Base-by-base conservation (phyloP, 1,284 basidiomycete genomes). In the Leccinum subspadiceum region DNA sequence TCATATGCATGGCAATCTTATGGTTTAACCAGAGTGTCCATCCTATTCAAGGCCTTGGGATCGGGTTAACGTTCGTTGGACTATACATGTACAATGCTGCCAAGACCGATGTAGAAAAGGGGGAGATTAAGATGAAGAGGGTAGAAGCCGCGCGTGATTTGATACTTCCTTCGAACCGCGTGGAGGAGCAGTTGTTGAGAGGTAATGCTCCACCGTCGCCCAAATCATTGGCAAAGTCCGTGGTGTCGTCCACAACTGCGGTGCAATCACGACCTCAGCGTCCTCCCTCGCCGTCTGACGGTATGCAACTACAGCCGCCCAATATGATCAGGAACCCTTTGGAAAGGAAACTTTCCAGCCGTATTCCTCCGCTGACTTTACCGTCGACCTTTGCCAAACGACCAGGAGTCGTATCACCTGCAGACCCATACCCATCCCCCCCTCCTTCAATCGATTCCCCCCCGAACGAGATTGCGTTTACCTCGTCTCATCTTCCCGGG, bases 41-140 rank as follows among this genome's bases (percentile, higher is more conserved):
- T 64, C 82, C 83, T 5, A 71, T 98, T 9, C 97, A 99, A 76
- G 94, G 83, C 2, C 68, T 88, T 59, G 97, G 97, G 17, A 99
- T 99, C 71, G 78, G 79, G 24, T 77, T 98, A 75, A 98, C 97
- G 0, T 98, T 95, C 68, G 77, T 84, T 15, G 97, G 97, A 0
- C 77, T 99, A 46, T 98, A 90, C 80, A 87, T 98, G 87, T 99
- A 99, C 79, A 98, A 99, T 79, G 85, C 86, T 56, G 90, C 94
- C 54, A 99, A 98, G 78, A 77, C 84, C 33, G 94, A 96, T 67
- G 92, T 98, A n/a, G 94, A 94, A 71, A 85, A 84, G 70, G 95
- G 95, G 39, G 95, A 98, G 80, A 90, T 89, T 74, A 90, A 89
- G 76, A 83, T 94, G 77, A 80, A 89, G 57, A 81, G 90, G 62